Base-by-base conservation (phyloP, 805 yeast genomes). In the Candida hungchunana region DNA sequence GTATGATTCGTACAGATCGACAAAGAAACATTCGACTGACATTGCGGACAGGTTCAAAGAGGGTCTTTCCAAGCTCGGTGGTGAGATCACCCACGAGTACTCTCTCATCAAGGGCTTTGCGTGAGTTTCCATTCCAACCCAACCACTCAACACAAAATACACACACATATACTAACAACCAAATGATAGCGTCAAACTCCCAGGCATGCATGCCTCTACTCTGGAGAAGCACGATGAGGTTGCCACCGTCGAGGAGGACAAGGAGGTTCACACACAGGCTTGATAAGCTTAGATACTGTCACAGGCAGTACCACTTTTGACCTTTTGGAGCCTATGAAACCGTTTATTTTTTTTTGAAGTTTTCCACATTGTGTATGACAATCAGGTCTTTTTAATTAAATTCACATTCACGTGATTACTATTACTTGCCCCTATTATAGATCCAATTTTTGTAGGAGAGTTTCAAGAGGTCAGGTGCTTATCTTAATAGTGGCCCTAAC, bases 21-120 rank as follows among this genome's bases (percentile, higher is more conserved):
- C 28, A 16, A 12, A n/a, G 6, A 13, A 11, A 15, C 11, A 13
- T 10, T 15, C 8, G 13, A 39, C 50, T 34, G 34, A 37, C 39
- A 8, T 12, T 12, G 16, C n/a, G n/a, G 60, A 58, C 50, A 67
- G 71, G 34, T 52, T 79, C 60, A 77, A 80, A 52, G 61, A 66
- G 34, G 63, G 67, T 38, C 57, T 79, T 41, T 31, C 53, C 20
- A 66, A 71, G 23, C 50, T 75, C 34, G 86, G 86, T 26, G 87
- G 85, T 34, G 66, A 64, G 35, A 69, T 81, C 53, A 70, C 72
- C 32, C 75, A 71, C 43, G 84, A 80, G 45, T 80, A 69, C 56
- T 60, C 68, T 34, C 63, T 81, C 55, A 78, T 81, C 62, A 81
- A 80, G 61, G 88, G 86, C 1, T 79, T 75, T 50, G 64, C 74